Conservation (phyloP, 1,139 yeast species). For the Pichia sp. region DNA sequence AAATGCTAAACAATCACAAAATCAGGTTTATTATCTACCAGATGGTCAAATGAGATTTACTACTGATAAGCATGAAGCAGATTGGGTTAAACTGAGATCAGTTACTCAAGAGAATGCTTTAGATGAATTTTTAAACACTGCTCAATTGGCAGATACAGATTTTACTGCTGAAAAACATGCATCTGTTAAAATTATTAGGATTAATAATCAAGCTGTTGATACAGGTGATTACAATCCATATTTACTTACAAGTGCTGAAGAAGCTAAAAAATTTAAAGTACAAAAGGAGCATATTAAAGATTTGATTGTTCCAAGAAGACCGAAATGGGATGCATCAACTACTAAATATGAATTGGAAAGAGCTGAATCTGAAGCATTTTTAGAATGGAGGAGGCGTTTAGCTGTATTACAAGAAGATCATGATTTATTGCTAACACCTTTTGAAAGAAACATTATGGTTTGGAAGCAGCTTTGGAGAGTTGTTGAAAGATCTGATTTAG, state of each 20-base stretch:
- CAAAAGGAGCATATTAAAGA: constrained; percentile 72
- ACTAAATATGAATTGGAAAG: constrained; percentile 75
- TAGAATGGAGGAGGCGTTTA: constrained; percentile 87
- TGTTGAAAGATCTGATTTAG: constrained; percentile 86
- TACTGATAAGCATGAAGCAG: constrained; percentile 75
- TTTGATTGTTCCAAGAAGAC: constrained; percentile 92
- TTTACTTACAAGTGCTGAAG: constrained; percentile 62
- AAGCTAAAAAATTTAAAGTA: constrained; percentile 49
- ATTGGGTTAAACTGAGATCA: constrained; percentile 84
- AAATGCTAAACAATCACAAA: constrained; percentile 63
- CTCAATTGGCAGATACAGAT: constrained; percentile 92
- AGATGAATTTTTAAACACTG: constrained; percentile 91
- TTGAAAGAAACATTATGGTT: constrained; percentile 93
- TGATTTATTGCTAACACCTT: constrained; percentile 87
- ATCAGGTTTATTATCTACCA: constrained; percentile 63
- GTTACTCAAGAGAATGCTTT: constrained; percentile 92
- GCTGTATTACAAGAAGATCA: constrained; percentile 77
- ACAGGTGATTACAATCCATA: constrained; percentile 35
- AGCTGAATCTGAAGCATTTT: constrained; percentile 82
- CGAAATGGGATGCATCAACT: constrained; percentile 69
- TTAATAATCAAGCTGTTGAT: constrained; percentile 49
- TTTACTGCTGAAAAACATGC: constrained; percentile 86
- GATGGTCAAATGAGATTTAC: constrained; percentile 83
- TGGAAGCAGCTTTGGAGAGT: constrained; percentile 99
- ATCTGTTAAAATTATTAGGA: constrained; percentile 76